Percentiles rank a stretch among this genome's conserved stretches.
Evolutionary conservation across 352 stramenopile species (phyloP).

Genomic region (Globisporangium cystogenes): DNA sequence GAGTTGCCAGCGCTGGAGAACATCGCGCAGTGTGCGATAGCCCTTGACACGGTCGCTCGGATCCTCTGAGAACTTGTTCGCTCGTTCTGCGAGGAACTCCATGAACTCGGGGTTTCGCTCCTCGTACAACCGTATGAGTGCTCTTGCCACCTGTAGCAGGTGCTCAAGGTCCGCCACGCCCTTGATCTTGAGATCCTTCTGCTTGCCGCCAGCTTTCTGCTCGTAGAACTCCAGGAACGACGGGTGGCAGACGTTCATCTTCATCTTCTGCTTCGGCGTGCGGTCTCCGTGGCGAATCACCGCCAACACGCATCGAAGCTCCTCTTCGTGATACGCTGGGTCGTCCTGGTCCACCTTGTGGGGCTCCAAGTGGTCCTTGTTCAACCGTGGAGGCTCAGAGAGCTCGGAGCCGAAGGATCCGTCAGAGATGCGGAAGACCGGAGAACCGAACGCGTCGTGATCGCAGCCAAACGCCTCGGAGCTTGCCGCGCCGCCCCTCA

Average conservation of each 20-base stretch:
- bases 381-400: slow-evolving; percentile 42
- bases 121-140: slow-evolving; percentile 68
- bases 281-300: slow-evolving; percentile 99
- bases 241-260: slow-evolving; percentile 91
- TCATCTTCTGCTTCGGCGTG: slow-evolving; percentile 99
- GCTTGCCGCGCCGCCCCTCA: slow-evolving; percentile 20
- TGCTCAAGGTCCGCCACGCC: slow-evolving; percentile 72
- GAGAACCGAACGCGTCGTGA: slow-evolving; percentile 45
- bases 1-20: slow-evolving; percentile 96
- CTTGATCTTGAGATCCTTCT: slow-evolving; percentile 87
- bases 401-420: slow-evolving; percentile 40
- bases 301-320: slow-evolving; percentile 98
- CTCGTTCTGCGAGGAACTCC: slow-evolving; percentile 58
- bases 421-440: slow-evolving; percentile 57
- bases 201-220: slow-evolving; percentile 39
- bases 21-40: slow-evolving; percentile 89
- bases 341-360: slow-evolving; percentile 20
- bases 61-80: slow-evolving; percentile 53
- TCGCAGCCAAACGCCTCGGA: slow-evolving; percentile 48
- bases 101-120: slow-evolving; percentile 50
- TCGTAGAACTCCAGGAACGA: slow-evolving; percentile 87
- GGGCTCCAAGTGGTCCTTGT: slow-evolving; percentile 15
- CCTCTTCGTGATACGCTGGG: slow-evolving; percentile 81
- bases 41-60: slow-evolving; percentile 73
- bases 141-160: slow-evolving; percentile 71